A percentile compares a stretch with the other conserved stretches of the same genome.
phyloP scores from a whole-genome alignment of 2,329 filamentous ascomycete genomes.

The Cercospora canescens region DNA sequence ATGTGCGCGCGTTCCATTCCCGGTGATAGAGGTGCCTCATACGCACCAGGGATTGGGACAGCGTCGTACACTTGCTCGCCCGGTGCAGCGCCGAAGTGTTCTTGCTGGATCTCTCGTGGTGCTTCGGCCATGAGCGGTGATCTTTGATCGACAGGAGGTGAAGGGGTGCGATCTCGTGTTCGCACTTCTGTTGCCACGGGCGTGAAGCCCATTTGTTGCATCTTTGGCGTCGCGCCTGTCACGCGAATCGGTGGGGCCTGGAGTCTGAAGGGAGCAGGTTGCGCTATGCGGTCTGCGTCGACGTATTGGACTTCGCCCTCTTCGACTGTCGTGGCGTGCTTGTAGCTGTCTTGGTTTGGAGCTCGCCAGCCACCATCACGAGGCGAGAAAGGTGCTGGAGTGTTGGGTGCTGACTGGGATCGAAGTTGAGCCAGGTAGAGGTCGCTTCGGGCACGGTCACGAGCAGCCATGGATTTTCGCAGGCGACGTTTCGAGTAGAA shows the following conservation, averaged over 20 bases:
- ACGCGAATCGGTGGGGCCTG: conserved; percentile 81
- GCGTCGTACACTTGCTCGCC: conserved; percentile 82
- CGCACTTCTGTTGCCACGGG: conserved; percentile 35
- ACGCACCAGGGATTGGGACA: conserved; percentile 87
- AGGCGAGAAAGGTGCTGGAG: conserved; percentile 66
- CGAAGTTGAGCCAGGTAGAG: conserved; percentile 75
- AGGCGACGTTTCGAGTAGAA: conserved; percentile 96
- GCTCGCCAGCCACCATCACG: conserved; percentile 54
- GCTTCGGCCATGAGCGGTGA: conserved; percentile 40
- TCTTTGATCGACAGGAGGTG: conserved; percentile 37
- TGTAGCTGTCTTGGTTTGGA: conserved; percentile 43
- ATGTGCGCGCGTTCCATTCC: conserved; percentile 22
- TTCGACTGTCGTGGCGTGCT: conserved; percentile 38
- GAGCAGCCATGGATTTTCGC: conserved; percentile 92
- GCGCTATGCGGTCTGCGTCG: conserved; percentile 52
- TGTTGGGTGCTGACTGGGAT: conserved; percentile 88
- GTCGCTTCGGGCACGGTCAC: conserved; percentile 90
- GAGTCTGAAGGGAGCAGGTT: conserved; percentile 70
- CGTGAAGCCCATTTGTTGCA: conserved; percentile 63
- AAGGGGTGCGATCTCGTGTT: conserved; percentile 25
- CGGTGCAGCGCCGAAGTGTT: conserved; percentile 69
- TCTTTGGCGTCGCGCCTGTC: conserved; percentile 73
- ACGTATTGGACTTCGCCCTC: conserved; percentile 59
- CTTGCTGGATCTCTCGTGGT: conserved; percentile 52
- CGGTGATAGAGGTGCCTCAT: conserved; percentile 43